Percentiles rank a stretch among this genome's conserved stretches.
Conservation (phyloP, 345 rosid genomes). For the Iberis pinnata region DNA sequence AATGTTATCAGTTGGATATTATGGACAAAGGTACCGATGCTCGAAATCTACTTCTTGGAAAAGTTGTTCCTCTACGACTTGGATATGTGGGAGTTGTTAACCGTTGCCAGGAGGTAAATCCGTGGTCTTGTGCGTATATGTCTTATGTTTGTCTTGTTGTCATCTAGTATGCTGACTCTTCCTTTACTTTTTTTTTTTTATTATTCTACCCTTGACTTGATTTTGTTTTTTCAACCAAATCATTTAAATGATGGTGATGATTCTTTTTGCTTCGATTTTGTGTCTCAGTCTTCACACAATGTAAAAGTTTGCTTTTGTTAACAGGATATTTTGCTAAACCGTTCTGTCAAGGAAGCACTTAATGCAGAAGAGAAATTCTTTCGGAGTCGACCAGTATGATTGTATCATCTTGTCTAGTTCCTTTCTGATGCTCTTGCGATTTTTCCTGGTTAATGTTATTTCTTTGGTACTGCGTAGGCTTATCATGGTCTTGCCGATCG, state of each 20-base stretch:
- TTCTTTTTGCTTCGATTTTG: not conserved
- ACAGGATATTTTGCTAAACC: slow-evolving; percentile 55
- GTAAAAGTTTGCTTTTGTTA: not conserved
- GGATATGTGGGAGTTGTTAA: slow-evolving; percentile 71
- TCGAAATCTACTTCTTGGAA: slow-evolving; percentile 54
- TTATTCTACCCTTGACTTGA: not conserved
- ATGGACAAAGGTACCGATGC: slow-evolving; percentile 70
- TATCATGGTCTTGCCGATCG: slow-evolving; percentile 54
- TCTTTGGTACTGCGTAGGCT: slow-evolving; percentile 32
- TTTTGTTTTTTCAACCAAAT: not conserved
- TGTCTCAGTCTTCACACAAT: slow-evolving; percentile 11
- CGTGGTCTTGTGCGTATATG: slow-evolving; percentile 2
- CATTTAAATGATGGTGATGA: not conserved
- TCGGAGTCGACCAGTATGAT: slow-evolving; percentile 41
- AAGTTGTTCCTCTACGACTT: slow-evolving; percentile 50
- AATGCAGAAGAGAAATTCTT: slow-evolving; percentile 48
- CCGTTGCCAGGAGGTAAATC: slow-evolving; percentile 58
- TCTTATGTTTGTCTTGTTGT: slow-evolving; percentile 1
- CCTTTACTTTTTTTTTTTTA: slow-evolving; percentile 4
- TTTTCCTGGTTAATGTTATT: slow-evolving; percentile 8
- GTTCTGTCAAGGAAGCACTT: slow-evolving; percentile 54
- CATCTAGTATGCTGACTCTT: slow-evolving; percentile 6
- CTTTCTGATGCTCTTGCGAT: slow-evolving; percentile 14
- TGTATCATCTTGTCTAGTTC: slow-evolving; percentile 13
- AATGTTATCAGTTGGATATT: slow-evolving; percentile 54